phyloP scores from a whole-genome alignment of 257 asterid genomes.

The Solanum microdontum region DNA sequence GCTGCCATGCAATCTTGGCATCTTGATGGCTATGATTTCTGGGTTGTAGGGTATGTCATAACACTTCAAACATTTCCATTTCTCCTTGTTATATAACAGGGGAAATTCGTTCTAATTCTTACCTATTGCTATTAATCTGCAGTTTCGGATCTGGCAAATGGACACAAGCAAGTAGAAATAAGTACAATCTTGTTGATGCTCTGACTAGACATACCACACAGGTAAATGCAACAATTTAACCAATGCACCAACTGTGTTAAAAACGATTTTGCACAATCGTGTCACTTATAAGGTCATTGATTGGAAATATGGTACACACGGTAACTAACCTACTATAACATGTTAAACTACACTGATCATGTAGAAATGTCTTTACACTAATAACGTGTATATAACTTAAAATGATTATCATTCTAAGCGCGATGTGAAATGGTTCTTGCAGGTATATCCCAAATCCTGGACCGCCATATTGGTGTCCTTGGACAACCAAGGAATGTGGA shows the following conservation, averaged over 20 bases:
- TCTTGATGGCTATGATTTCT: constrained; percentile 93
- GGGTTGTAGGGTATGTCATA: constrained; percentile 76
- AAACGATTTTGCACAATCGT: not conserved
- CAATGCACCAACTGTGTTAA: not conserved
- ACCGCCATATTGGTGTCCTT: constrained; percentile 65
- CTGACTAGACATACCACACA: constrained; percentile 82
- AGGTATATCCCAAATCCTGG: constrained; percentile 95
- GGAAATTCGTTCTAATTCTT: constrained; percentile 4
- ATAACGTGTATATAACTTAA: not conserved
- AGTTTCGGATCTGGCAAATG: constrained; percentile 79
- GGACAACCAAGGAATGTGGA: constrained; percentile 99
- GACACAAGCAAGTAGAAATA: constrained; percentile 47
- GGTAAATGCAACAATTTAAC: constrained; percentile 23
- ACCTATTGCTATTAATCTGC: not conserved
- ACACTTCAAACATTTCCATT: not conserved
- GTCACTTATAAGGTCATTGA: not conserved
- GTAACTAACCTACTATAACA: not conserved
- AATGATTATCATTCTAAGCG: not conserved
- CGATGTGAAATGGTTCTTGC: not conserved
- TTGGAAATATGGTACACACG: not conserved
- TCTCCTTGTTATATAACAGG: not conserved
- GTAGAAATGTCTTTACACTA: not conserved
- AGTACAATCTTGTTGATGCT: constrained; percentile 83
- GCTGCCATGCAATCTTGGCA: constrained; percentile 67
- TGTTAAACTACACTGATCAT: not conserved